Evolutionary conservation across 768 basidiomycete species (phyloP).

Genomic region (Pleurotus pulmonarius): DNA sequence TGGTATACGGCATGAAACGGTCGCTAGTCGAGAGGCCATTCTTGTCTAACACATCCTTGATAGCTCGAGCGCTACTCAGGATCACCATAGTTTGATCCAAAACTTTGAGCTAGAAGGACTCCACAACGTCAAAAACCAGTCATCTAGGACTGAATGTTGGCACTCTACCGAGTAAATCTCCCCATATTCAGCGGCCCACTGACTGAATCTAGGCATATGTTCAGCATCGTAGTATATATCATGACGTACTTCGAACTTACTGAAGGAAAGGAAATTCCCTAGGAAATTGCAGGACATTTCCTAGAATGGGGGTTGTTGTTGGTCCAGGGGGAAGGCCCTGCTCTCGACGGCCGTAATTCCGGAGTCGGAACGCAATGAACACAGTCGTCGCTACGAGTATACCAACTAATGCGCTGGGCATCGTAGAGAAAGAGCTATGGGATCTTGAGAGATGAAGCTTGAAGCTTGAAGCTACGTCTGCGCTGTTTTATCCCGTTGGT

Average conservation of each 20-base stretch:
- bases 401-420: too few species aligned
- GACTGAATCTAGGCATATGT: constrained; percentile 5
- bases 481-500: too few species aligned
- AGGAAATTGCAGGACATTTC: constrained; percentile 19
- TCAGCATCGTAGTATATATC: neutral
- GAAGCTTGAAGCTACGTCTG: too few species aligned
- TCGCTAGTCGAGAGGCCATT: constrained; percentile 18
- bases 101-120: constrained; percentile 16
- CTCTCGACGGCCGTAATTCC: constrained; percentile 10
- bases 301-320: constrained; percentile 18
- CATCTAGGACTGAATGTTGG: neutral
- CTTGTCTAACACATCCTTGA: constrained; percentile 25
- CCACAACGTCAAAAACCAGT: neutral
- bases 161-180: constrained; percentile 11
- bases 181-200: constrained; percentile 13
- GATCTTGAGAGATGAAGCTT: too few species aligned
- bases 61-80: constrained; percentile 14
- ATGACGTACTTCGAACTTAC: constrained; percentile 8
- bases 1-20: constrained; percentile 19
- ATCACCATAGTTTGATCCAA: constrained; percentile 18
- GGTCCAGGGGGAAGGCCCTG: constrained; percentile 21
- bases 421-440: too few species aligned
- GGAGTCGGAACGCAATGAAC: neutral
- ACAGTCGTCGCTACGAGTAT: neutral
- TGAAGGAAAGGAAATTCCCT: neutral